These are phyloP conservation scores for Aspergillus heteromorphus DNA, from an alignment of 495 filamentous ascomycete genomes.

Conservation along the genomic window DNA sequence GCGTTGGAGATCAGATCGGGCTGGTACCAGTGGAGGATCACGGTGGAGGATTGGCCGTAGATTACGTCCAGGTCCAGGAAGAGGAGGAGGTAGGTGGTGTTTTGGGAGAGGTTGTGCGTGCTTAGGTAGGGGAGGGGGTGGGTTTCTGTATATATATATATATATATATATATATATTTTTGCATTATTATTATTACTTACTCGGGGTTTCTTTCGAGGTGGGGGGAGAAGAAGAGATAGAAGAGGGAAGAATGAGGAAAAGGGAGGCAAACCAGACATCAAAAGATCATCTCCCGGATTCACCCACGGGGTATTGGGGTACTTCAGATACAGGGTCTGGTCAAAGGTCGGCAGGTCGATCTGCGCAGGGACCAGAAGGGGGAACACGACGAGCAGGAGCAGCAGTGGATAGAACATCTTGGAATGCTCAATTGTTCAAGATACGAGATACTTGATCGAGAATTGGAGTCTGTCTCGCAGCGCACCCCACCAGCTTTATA, in stretches of 20 bases:
- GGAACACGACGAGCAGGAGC: background rate
- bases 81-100: slow-evolving; percentile 22
- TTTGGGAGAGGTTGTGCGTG: slow-evolving; percentile 5
- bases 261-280: background rate
- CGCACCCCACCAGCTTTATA: too few relatives aligned
- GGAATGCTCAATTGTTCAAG: background rate
- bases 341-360: background rate
- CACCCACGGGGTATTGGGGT: slow-evolving; percentile 10
- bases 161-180: too few relatives aligned
- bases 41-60: slow-evolving; percentile 16
- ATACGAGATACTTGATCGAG: too few relatives aligned
- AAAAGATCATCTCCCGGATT: slow-evolving; percentile 7
- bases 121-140: slow-evolving; percentile 19
- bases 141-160: too few relatives aligned
- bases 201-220: too few relatives aligned
- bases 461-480: too few relatives aligned
- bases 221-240: too few relatives aligned
- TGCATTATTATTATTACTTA: too few relatives aligned
- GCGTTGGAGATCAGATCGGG: slow-evolving; percentile 15
- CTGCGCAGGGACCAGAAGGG: background rate
- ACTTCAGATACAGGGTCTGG: slow-evolving; percentile 8
- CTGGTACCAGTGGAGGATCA: slow-evolving; percentile 39
- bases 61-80: slow-evolving; percentile 36
- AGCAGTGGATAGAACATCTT: background rate
- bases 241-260: too few relatives aligned